Base-by-base conservation (phyloP, 192 early-diverging fungal genomes). In the Diversispora epigaea region DNA sequence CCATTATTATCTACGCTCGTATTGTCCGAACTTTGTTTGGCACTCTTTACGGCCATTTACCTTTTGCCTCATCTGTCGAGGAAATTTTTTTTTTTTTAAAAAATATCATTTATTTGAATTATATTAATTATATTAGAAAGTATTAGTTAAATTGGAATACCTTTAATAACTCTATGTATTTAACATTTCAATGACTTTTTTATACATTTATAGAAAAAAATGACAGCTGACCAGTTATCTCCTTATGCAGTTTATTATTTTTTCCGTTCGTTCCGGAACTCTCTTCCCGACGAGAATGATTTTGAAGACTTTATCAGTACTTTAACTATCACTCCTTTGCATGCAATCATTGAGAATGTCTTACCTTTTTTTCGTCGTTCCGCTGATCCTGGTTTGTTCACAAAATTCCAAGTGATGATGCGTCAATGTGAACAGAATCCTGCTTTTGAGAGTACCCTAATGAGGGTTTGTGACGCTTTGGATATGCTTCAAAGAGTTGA, bases 221-320 rank as follows among this genome's bases (percentile, higher is more conserved):
- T 54, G 50, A 43, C 56, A 8, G 52, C 55, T 78, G 50, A 45
- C 64, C 43, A 69, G n/a, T 12, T 76, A 8, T 76, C 78, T 8
- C 76, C 78, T 5, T 82, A 71, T 45, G 71, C 64, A 43, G 75
- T 80, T 56, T 82, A 78, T 63, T 73, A 73, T 43, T 77, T 82
- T 73, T 82, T 82, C 65, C 75, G 77, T 61, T 73, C 68, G 7
- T 73, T 83, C 45, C 64, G 72, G 7, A 49, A 70, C 64, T 80
- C 82, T 6, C 78, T 83, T 54, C 73, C 75, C 39, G 82, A 83
- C 60, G 75, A 80, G 17, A 78, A 79, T 68, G 80, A 83, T 71
- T 79, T 80, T 68, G 65, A 77, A 57, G 79, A 83, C 60, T 79
- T 78, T 46, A 73, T 78, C 69, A 65, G 77, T 54, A 76, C 79